These are phyloP conservation scores for Saccharomyces eubayanus DNA, from an alignment of 805 yeast species.

Conservation along the genomic window DNA sequence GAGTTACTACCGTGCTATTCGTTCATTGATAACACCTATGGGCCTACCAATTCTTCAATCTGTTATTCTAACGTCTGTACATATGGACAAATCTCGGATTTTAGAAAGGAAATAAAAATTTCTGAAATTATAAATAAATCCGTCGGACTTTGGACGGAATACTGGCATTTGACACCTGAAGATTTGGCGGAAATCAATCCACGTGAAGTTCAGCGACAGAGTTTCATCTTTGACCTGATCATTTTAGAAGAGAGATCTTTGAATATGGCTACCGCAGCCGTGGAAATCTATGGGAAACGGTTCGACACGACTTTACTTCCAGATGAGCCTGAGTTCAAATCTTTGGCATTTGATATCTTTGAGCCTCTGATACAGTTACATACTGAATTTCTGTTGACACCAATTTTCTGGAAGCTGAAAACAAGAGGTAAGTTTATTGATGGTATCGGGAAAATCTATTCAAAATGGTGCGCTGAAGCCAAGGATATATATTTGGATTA, in stretches of 20 bases:
- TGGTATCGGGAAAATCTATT: constrained; percentile 54
- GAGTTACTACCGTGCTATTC: constrained; percentile 31
- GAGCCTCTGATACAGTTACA: constrained; percentile 49
- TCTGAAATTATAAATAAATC: constrained; percentile 32
- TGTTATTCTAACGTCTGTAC: constrained; percentile 38
- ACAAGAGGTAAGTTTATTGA: constrained; percentile 60
- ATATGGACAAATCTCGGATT: constrained; percentile 5
- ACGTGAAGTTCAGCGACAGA: constrained; percentile 54
- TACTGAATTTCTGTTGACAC: constrained; percentile 44
- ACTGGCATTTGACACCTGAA: constrained; percentile 53
- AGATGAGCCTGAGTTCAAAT: constrained; percentile 47
- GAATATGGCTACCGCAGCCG: constrained; percentile 56
- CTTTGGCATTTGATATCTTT: constrained; percentile 51
- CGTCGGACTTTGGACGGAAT: constrained; percentile 53
- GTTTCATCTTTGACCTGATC: constrained; percentile 67
- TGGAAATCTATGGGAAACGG: constrained; percentile 45
- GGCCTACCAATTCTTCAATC: constrained; percentile 36
- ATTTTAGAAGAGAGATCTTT: constrained; percentile 63
- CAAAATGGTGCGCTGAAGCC: constrained; percentile 57
- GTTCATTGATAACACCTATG: constrained; percentile 30
- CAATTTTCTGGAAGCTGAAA: constrained; percentile 47
- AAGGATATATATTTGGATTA: constrained; percentile 46
- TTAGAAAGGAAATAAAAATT: constrained; percentile 20
- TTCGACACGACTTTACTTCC: constrained; percentile 39
- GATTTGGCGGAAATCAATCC: constrained; percentile 45